Evolutionary conservation across 2,329 filamentous ascomycete genomes (phyloP), one percentile per base, ranked within the genome.

Genomic region (Lachnellula willkommii): DNA sequence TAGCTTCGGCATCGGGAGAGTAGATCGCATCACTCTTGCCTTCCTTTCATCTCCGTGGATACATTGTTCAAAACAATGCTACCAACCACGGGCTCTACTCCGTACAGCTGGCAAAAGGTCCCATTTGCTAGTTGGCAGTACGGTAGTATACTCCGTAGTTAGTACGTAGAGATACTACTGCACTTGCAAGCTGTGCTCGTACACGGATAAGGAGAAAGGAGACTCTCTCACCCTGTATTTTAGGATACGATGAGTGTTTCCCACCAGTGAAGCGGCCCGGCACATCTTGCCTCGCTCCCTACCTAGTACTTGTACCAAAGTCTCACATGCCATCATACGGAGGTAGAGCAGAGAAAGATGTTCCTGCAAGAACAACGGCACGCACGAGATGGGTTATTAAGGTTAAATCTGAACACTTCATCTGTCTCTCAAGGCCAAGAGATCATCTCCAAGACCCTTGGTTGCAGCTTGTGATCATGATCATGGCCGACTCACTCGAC

Each of bases 41-140:
- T 45, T 28, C 40, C 49, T 53, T 32, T 66, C 64, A 66, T 67
- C 59, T 67, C 65, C 64, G 64, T 57, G 60, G 50, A 39, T 66
- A 60, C 63, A 63, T 58, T 47, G 28, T 48, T 36, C 54, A 32
- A 61, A 56, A 55, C 51, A 36, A 40, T 51, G 51, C 58, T 55
- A 52, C 48, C 35, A 40, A 22, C 36, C 42, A 45, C n/a, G n/a
- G 42, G 17, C 37, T 15, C 37, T 15, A 2, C 8, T 28, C 7
- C 28, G 28, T 28, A 40, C 37, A 40, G 37, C 12, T 40, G 37
- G 37, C 37, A n/a, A 17, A 40, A 17, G 37, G 6, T 40, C 12
- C 14, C 37, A 6, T 40, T 17, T 40, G 12, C 37, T 17, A 8
- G 37, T 40, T 15, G 14, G 17, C 37, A 40, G 37, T 40, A 40